A percentile compares a stretch with the other conserved stretches of the same genome.
Evolutionary conservation across 305 asterid genomes (phyloP).

Genomic region (Solanum aculeatissimum): DNA sequence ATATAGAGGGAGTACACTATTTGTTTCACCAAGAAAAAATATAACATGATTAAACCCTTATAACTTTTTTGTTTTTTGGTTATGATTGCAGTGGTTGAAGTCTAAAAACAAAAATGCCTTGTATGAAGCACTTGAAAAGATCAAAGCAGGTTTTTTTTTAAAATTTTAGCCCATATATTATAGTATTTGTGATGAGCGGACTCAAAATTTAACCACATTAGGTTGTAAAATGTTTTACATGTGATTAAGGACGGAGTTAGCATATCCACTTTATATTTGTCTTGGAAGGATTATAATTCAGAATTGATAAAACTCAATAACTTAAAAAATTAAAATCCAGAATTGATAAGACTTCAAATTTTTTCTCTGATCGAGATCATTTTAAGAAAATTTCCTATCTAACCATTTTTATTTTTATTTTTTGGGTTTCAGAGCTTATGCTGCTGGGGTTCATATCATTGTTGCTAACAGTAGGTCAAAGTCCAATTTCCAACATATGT

Average conservation of each 20-base stretch:
- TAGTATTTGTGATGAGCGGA: not conserved
- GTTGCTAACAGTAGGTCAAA: constrained; percentile 61
- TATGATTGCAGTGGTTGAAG: constrained; percentile 48
- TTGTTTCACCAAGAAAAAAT: not conserved
- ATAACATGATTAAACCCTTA: not conserved
- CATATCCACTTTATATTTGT: no score
- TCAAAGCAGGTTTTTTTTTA: constrained; percentile 51
- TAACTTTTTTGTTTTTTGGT: not conserved
- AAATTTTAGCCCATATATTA: not conserved
- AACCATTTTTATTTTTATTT: not conserved
- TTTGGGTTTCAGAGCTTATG: constrained; percentile 48
- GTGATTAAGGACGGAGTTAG: no score
- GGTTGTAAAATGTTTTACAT: no score
- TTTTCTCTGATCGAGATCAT: no score
- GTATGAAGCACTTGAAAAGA: constrained; percentile 63
- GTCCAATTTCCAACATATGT: constrained; percentile 52
- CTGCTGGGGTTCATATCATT: constrained; percentile 74
- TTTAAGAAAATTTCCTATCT: not conserved
- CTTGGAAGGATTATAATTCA: no score
- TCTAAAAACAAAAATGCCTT: constrained; percentile 50
- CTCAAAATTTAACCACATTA: not conserved
- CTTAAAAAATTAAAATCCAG: no score
- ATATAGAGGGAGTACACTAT: no score
- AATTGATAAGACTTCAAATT: no score
- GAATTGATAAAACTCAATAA: no score